Evolutionary conservation across 768 basidiomycete genomes (phyloP).

Genomic region (Tulasnella sp.): DNA sequence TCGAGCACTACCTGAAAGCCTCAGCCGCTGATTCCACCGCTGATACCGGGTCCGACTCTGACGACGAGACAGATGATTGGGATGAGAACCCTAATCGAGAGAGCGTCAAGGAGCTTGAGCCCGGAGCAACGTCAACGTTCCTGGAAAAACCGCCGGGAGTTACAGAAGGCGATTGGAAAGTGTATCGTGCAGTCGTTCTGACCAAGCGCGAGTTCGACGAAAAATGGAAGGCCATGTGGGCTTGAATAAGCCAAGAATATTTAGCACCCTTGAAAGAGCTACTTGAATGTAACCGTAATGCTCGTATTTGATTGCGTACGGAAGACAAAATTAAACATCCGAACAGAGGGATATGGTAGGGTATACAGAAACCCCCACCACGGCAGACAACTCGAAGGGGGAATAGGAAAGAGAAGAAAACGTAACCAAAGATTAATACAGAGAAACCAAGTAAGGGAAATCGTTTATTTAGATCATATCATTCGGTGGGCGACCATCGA

Average conservation of each 20-base stretch:
- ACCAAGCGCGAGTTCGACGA: conserved; percentile 40
- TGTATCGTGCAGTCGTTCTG: conserved; percentile 39
- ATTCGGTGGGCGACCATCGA: conserved; percentile 35
- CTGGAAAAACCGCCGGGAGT: conserved; percentile 17
- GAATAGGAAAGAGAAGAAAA: background rate
- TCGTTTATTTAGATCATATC: background rate
- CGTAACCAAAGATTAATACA: background rate
- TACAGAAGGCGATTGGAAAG: conserved; percentile 39
- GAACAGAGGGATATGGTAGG: background rate
- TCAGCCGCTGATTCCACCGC: conserved; percentile 18
- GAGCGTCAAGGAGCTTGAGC: background rate
- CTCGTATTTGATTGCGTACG: background rate
- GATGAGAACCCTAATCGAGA: conserved; percentile 15
- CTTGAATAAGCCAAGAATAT: conserved; percentile 20
- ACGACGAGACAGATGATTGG: conserved; percentile 19
- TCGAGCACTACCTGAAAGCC: conserved; percentile 37
- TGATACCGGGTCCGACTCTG: conserved; percentile 19
- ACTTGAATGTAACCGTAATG: background rate
- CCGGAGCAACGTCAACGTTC: background rate
- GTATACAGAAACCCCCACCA: background rate
- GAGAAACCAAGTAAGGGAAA: background rate
- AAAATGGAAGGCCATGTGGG: conserved; percentile 58
- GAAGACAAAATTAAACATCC: background rate
- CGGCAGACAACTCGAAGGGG: background rate
- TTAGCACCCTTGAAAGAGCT: background rate